phyloP scores from a whole-genome alignment of 331 rosid genomes.

The Dryas integrifolia region DNA sequence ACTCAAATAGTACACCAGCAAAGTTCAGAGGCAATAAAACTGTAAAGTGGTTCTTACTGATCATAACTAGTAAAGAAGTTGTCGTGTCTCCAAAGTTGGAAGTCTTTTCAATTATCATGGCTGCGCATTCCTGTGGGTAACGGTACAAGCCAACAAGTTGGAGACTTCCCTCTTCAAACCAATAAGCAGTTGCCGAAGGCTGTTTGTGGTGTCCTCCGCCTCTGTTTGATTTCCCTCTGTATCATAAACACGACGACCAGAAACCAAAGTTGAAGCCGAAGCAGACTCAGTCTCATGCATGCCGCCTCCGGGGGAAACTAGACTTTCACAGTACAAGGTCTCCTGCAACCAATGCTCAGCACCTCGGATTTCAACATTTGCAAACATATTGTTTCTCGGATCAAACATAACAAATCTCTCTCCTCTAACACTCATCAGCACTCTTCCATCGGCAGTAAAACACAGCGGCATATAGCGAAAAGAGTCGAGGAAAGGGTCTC shows the following conservation, averaged over 20 bases:
- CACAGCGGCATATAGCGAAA: slow-evolving; percentile 35
- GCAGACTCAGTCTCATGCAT: background rate
- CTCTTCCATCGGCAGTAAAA: slow-evolving; percentile 27
- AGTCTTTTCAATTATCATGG: background rate
- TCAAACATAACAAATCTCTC: slow-evolving; percentile 37
- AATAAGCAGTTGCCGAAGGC: slow-evolving; percentile 22
- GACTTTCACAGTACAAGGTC: slow-evolving; percentile 33
- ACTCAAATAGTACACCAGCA: background rate
- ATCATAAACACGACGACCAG: background rate
- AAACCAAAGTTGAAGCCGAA: background rate
- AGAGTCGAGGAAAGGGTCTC: slow-evolving; percentile 7
- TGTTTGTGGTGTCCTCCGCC: slow-evolving; percentile 7
- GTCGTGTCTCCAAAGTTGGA: background rate
- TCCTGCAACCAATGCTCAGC: slow-evolving; percentile 39
- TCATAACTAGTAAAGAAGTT: background rate
- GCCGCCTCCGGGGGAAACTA: slow-evolving; percentile 37
- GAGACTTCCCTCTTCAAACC: slow-evolving; percentile 28
- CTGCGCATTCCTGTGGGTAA: slow-evolving; percentile 8
- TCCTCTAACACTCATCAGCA: slow-evolving; percentile 36
- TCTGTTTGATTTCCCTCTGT: background rate
- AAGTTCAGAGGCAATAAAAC: background rate
- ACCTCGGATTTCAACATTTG: slow-evolving; percentile 16
- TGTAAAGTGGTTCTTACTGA: background rate
- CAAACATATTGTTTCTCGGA: slow-evolving; percentile 6
- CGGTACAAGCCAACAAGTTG: slow-evolving; percentile 21